These are phyloP conservation scores for Vitis rupestris DNA, from an alignment of 164 flowering plant genomes.

Conservation along the genomic window DNA sequence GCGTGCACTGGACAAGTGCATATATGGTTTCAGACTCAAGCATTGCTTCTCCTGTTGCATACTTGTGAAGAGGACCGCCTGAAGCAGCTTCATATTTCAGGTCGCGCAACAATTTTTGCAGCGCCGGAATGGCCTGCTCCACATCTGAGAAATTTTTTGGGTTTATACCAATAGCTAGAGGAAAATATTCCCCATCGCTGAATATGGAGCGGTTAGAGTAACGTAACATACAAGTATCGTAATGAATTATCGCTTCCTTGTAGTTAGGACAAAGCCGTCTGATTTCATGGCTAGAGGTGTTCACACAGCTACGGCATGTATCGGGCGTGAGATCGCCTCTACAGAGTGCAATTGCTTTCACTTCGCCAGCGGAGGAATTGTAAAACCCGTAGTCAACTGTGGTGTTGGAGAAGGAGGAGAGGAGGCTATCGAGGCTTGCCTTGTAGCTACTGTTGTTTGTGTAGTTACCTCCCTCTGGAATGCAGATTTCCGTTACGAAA, in stretches of 20 bases:
- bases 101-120: neutral
- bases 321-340: neutral
- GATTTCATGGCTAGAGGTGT: neutral
- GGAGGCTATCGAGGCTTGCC: neutral
- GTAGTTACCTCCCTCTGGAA: neutral
- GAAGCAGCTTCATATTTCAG: neutral
- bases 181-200: too few relatives aligned
- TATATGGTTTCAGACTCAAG: neutral
- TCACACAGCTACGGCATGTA: neutral
- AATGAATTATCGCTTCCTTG: neutral
- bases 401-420: neutral
- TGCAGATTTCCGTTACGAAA: neutral
- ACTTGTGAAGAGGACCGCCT: conserved; percentile 11
- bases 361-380: neutral
- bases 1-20: conserved; percentile 18
- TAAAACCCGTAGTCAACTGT: neutral
- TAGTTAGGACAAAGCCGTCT: neutral
- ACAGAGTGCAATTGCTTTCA: neutral
- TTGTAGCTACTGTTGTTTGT: neutral
- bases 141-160: too few relatives aligned
- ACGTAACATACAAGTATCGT: neutral
- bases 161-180: neutral
- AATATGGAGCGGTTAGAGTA: neutral
- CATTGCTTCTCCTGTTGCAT: neutral
- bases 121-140: too few relatives aligned